Evolutionary conservation across 2,329 filamentous ascomycete species (phyloP).

Genomic region (Microsporum canis): DNA sequence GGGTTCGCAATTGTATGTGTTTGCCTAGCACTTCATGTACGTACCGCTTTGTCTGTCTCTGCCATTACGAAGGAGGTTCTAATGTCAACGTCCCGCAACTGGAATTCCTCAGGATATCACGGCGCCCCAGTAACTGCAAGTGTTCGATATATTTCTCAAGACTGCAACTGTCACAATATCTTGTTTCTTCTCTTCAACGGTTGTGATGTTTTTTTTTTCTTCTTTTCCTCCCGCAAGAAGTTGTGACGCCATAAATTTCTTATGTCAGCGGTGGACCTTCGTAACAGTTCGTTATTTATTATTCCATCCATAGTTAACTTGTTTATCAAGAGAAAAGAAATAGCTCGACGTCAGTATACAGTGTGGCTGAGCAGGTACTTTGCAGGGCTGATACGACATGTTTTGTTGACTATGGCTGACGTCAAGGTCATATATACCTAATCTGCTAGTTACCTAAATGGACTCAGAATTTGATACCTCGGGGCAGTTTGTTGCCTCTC

Average conservation of each 20-base stretch:
- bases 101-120: neutral
- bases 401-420: too few species aligned
- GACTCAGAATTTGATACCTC: constrained; percentile 35
- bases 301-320: too few species aligned
- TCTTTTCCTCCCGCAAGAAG: neutral
- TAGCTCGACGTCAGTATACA: neutral
- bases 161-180: neutral
- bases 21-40: neutral
- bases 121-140: neutral
- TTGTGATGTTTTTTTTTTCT: neutral
- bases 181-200: neutral
- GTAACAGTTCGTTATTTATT: too few species aligned
- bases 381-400: too few species aligned
- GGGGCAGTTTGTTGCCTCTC: constrained; percentile 55
- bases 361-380: too few species aligned
- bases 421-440: neutral
- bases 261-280: neutral
- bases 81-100: neutral
- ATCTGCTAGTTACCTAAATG: constrained; percentile 20
- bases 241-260: neutral
- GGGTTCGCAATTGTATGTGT: neutral
- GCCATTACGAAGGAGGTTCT: constrained; percentile 6
- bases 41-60: constrained; percentile 12
- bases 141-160: neutral
- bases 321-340: too few species aligned